Evolutionary conservation across 768 basidiomycete genomes (phyloP).

Genomic region (Boletus rex-veris): DNA sequence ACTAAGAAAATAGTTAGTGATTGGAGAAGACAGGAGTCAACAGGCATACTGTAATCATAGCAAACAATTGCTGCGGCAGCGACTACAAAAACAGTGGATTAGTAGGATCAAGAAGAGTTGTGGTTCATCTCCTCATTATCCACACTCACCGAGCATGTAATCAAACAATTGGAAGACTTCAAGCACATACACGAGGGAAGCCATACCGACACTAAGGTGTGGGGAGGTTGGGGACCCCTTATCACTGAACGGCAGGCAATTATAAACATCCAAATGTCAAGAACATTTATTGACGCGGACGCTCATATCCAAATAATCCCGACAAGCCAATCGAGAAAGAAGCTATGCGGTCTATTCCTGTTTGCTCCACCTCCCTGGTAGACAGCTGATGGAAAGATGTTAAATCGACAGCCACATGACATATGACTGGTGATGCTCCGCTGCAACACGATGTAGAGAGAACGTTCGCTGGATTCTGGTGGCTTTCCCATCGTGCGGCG

Average conservation of each 20-base stretch:
- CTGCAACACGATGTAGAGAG: too few relatives aligned
- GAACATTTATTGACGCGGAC: neutral
- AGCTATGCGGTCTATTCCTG: neutral
- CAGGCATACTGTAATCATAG: constrained; percentile 9
- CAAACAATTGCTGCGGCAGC: neutral
- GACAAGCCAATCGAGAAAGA: neutral
- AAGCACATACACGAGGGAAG: neutral
- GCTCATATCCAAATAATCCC: neutral
- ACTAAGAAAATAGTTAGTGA: neutral
- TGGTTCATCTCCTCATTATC: too few relatives aligned
- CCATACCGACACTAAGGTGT: neutral
- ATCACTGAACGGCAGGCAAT: neutral
- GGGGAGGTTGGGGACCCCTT: neutral
- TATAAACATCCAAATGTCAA: neutral
- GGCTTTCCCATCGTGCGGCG: too few relatives aligned
- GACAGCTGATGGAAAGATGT: neutral
- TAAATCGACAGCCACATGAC: too few relatives aligned
- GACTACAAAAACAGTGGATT: neutral
- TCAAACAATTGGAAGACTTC: neutral
- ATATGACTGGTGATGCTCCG: too few relatives aligned
- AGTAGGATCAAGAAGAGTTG: too few relatives aligned
- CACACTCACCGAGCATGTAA: neutral
- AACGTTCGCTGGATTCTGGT: too few relatives aligned
- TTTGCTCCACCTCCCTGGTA: neutral
- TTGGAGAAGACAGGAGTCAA: neutral